A percentile compares a stretch with the other conserved stretches of the same genome.
phyloP scores from a whole-genome alignment of 75 land plant species.

The Larix kaempferi region DNA sequence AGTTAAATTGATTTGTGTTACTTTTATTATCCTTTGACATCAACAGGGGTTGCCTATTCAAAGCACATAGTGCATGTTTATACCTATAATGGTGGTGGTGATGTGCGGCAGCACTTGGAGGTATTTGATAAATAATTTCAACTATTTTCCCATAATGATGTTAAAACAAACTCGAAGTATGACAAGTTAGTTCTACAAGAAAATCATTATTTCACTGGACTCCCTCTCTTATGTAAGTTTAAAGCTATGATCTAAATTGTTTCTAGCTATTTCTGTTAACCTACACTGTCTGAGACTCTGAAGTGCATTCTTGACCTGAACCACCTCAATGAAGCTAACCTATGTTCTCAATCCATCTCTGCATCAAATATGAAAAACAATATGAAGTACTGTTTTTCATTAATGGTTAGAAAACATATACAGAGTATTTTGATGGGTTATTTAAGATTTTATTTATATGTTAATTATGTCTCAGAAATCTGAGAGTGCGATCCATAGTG shows the following conservation, averaged over 20 bases:
- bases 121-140: slow-evolving; percentile 23
- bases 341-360: background rate
- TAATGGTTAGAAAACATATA: too few species aligned
- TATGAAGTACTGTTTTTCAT: background rate
- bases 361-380: background rate
- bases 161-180: background rate
- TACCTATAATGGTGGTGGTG: slow-evolving; percentile 53
- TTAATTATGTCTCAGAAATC: too few species aligned
- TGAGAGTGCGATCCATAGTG: too few species aligned
- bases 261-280: background rate
- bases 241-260: background rate
- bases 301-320: background rate
- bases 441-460: too few species aligned
- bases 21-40: slow-evolving; percentile 1
- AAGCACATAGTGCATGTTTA: slow-evolving; percentile 84
- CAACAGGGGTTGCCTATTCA: slow-evolving; percentile 75
- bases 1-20: background rate
- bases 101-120: slow-evolving; percentile 65
- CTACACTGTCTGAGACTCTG: background rate
- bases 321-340: background rate
- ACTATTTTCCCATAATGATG: background rate
- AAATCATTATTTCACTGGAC: background rate
- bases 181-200: background rate
- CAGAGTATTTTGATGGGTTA: too few species aligned
- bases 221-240: background rate